phyloP scores from a whole-genome alignment of 2,329 filamentous ascomycete genomes.

The Didymosphaeria variabile region DNA sequence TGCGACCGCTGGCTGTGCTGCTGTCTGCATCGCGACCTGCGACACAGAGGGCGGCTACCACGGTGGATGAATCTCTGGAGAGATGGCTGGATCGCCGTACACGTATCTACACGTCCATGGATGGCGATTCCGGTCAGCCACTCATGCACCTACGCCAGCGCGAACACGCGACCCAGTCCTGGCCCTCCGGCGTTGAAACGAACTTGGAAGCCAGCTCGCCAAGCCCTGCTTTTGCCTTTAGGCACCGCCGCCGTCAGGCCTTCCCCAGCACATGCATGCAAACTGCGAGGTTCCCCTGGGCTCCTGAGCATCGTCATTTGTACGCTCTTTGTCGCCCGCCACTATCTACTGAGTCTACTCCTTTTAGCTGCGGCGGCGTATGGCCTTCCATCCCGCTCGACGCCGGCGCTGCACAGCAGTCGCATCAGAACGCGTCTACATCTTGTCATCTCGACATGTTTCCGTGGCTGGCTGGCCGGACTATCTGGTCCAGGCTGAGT shows the following conservation, averaged over 20 bases:
- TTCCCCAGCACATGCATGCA: conserved; percentile 10
- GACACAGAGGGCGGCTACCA: neutral
- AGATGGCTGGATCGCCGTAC: neutral
- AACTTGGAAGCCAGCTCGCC: conserved; percentile 10
- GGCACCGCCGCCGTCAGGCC: conserved; percentile 11
- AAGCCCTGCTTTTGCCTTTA: conserved; percentile 8
- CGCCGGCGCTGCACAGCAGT: neutral
- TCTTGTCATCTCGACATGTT: neutral
- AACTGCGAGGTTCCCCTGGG: conserved; percentile 6
- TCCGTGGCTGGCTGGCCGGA: conserved; percentile 22
- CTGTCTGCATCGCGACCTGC: neutral
- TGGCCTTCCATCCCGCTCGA: neutral
- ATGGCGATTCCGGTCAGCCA: conserved; percentile 2
- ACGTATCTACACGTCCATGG: neutral
- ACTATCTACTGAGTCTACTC: too few species aligned
- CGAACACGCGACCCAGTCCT: conserved; percentile 9
- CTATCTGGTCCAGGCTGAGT: neutral
- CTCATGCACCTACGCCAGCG: neutral
- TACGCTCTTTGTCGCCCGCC: neutral
- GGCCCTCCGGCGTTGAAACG: conserved; percentile 11
- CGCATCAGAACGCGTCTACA: conserved; percentile 9
- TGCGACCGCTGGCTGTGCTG: neutral
- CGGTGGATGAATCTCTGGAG: neutral
- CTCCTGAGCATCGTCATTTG: conserved; percentile 6
- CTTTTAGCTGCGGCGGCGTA: conserved; percentile 14